Evolutionary conservation across 169 alveolate genomes (phyloP).

Genomic region (Cryptosporidium xiaoi): DNA sequence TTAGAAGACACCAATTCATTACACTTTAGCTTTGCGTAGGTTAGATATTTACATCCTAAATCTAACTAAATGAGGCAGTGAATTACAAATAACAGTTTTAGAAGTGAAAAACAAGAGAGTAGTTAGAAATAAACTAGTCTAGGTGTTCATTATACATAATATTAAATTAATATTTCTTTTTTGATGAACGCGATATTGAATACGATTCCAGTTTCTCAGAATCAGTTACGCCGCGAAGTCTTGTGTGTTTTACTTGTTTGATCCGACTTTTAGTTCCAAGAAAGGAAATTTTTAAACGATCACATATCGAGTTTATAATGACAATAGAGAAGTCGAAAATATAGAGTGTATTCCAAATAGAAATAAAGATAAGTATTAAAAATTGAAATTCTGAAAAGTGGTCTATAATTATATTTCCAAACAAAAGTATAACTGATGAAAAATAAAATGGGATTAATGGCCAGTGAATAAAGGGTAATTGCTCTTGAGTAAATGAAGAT

Average conservation of each 20-base stretch:
- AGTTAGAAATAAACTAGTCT: not conserved
- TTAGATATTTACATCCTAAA: too few relatives aligned
- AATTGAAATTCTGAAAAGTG: conserved; percentile 8
- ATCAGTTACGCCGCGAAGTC: not conserved
- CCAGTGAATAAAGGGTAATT: conserved; percentile 67
- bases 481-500: conserved; percentile 59
- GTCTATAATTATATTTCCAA: conserved; percentile 22
- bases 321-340: conserved; percentile 30
- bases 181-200: conserved; percentile 44
- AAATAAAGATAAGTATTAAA: not conserved
- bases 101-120: not conserved
- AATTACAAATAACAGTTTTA: too few relatives aligned
- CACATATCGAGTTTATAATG: conserved; percentile 18
- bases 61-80: too few relatives aligned
- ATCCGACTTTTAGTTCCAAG: not conserved
- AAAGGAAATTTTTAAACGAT: conserved; percentile 33
- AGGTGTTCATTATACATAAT: not conserved
- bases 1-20: too few relatives aligned
- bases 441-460: conserved; percentile 63
- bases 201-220: not conserved
- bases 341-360: conserved; percentile 50
- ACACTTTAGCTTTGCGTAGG: too few relatives aligned
- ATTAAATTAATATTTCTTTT: conserved; percentile 8
- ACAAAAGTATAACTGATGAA: conserved; percentile 20
- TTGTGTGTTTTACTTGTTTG: too few relatives aligned